Percentiles rank a stretch among this genome's conserved stretches.
Conservation (phyloP, 257 asterid genomes). For the Solanum virginianum region DNA sequence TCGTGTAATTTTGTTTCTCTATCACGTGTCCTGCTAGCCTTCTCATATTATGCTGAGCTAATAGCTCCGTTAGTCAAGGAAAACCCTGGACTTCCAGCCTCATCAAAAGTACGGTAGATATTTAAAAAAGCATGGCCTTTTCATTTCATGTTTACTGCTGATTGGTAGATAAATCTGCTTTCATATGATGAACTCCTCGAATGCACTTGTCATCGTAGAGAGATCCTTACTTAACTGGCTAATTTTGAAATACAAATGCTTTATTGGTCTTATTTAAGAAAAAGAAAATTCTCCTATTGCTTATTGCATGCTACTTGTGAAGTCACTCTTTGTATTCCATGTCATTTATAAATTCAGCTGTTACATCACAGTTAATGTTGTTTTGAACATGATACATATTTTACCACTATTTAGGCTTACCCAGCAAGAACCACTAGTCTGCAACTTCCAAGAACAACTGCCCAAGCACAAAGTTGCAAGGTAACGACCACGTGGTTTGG, state of each 20-base stretch:
- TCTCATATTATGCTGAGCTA: not conserved
- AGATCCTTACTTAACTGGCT: not conserved
- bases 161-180: not conserved
- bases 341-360: not conserved
- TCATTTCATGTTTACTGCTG: not conserved
- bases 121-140: not conserved
- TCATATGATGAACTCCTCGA: not conserved
- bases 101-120: not conserved
- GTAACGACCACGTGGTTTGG: conserved; percentile 93
- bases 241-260: not conserved
- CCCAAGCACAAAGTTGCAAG: conserved; percentile 55
- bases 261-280: not conserved
- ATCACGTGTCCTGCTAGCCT: not conserved
- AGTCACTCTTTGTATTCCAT: not conserved
- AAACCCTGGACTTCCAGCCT: not conserved
- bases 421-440: conserved; percentile 31
- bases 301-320: not conserved
- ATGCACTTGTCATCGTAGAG: not conserved
- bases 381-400: not conserved
- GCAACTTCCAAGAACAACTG: conserved; percentile 38
- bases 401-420: conserved; percentile 43
- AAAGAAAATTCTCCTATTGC: not conserved
- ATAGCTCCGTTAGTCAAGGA: not conserved
- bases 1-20: not conserved
- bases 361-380: not conserved